Percentiles rank a stretch among this genome's conserved stretches.
Conservation (phyloP, 169 alveolate species). For the Plasmodium cynomolgi region DNA sequence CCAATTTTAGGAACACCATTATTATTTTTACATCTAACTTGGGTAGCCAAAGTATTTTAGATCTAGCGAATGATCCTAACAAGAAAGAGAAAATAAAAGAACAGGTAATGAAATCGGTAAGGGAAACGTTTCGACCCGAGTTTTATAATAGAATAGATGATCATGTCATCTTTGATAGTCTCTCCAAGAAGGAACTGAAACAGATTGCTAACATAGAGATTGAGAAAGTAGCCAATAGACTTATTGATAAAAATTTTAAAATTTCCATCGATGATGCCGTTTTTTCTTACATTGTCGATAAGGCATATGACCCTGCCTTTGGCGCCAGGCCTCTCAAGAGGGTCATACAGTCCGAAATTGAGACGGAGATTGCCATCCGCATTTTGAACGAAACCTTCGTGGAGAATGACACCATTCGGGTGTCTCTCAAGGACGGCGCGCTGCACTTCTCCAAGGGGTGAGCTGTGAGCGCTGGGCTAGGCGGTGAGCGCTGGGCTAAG, state of each 20-base stretch:
- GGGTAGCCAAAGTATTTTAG: conserved; percentile 88
- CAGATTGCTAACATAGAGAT: conserved; percentile 87
- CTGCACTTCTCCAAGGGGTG: conserved; percentile 59
- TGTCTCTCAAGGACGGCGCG: conserved; percentile 56
- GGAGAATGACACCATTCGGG: conserved; percentile 83
- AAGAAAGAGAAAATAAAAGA: conserved; percentile 82
- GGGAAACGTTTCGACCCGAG: conserved; percentile 90
- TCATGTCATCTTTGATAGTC: conserved; percentile 85
- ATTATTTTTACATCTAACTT: conserved; percentile 90
- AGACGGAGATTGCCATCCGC: conserved; percentile 86
- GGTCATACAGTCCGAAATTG: conserved; percentile 89
- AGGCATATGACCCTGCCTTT: conserved; percentile 90
- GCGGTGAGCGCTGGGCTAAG: too few relatives aligned
- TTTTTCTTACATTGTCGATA: conserved; percentile 86
- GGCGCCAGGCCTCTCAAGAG: conserved; percentile 91
- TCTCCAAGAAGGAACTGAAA: conserved; percentile 86
- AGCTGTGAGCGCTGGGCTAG: too few relatives aligned
- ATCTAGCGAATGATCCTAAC: conserved; percentile 86
- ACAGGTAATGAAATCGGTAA: conserved; percentile 84
- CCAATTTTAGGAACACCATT: conserved; percentile 89
- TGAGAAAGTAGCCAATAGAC: conserved; percentile 85
- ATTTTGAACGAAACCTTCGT: conserved; percentile 82
- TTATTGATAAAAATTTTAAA: conserved; percentile 86
- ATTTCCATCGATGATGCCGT: conserved; percentile 89
- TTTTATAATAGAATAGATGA: conserved; percentile 91